Evolutionary conservation across 768 basidiomycete genomes (phyloP), one percentile per base, ranked within the genome.

Genomic region (Mycena venus): DNA sequence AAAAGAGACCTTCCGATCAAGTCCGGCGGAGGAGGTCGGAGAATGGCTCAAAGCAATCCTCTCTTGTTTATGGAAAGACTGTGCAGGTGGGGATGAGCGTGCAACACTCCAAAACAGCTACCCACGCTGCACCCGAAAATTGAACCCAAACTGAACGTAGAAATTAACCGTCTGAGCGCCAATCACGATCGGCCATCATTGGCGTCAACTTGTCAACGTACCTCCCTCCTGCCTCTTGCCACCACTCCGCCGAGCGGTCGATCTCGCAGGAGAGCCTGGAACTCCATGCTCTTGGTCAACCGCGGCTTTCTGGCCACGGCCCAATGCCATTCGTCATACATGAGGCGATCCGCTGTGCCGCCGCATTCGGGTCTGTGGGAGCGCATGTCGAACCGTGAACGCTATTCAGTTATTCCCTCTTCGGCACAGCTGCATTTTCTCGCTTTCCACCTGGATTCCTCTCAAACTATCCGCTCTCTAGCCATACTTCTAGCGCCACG

Each of bases 1-100:
- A 55, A 55, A 55, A 55, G 53, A 55, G 53, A 55, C 53, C 53
- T 17, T 49, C 53, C 53, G 53, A 55, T 55, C 53, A 55, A 55
- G 36, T 36, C 36, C 36, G 36, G 36, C 53, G 53, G 53, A 55
- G 53, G 53, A 55, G 53, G 53, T 55, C 53, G 53, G 53, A 55
- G n/a, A 55, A 29, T 55, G 53, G 29, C 53, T 55, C 53, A 55
- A 55, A 55, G 53, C 27, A 55, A 55, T 55, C 53, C 53, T n/a
- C 53, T 55, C 27, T 55, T 55, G 53, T 55, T 55, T 55, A 27
- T 31, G 53, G 53, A 29, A 25, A 29, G 14, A n/a, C 27, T 55
- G 23, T 55, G 53, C 25, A 55, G 27, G 25, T 55, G 11, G 53
- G 4, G 29, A 55, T 31, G 53, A 55, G 53, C 53, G n/a, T 55